Base-by-base conservation (phyloP, 2,329 filamentous ascomycete genomes). In the Penicillium sp. region DNA sequence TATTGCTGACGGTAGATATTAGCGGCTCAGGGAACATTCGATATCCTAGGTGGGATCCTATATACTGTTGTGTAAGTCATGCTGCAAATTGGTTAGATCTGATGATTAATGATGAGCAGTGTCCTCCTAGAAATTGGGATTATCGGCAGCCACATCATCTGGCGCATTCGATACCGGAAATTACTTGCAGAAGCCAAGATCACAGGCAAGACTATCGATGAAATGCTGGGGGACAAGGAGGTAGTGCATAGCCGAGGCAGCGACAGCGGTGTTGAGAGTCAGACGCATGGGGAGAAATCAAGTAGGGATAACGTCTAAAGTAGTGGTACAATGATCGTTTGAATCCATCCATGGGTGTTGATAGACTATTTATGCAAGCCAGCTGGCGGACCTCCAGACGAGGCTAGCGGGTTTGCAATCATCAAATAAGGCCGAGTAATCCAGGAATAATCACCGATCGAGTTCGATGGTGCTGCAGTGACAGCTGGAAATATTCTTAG, bases 11-110 rank as follows among this genome's bases (percentile, higher is more conserved):
- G 48, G 48, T 52, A 62, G 66, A 21, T 21, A 21, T 21, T 63
- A 85, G 86, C 84, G 49, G 85, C 84, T 0, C 86, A 90, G 67
- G 81, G 84, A 26, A 83, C 81, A 2, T 89, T 90, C 67, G 88
- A 90, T 69, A 75, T 86, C 5, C 75, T 89, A 0, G 88, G 86
- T 3, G 86, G 86, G 0, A 79, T 85, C 2, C 72, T 88, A 62
- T 90, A 89, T 69, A 85, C 88, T 55, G 73, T 86, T 7, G 86
- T 85, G 85, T 87, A 77, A 76, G 83, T 73, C 21, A 47, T 52
- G 17, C 45, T 30, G 8, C 17, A 26, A 21, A 8, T 23, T n/a
- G 3, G 23, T 44, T 44, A 38, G 35, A 19, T 11, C 11, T 13
- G 17, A 35, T 58, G 44, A 58, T 41, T n/a, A 38, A 41, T 50